phyloP scores from a whole-genome alignment of 768 basidiomycete species.

The Calvatia gigantea region DNA sequence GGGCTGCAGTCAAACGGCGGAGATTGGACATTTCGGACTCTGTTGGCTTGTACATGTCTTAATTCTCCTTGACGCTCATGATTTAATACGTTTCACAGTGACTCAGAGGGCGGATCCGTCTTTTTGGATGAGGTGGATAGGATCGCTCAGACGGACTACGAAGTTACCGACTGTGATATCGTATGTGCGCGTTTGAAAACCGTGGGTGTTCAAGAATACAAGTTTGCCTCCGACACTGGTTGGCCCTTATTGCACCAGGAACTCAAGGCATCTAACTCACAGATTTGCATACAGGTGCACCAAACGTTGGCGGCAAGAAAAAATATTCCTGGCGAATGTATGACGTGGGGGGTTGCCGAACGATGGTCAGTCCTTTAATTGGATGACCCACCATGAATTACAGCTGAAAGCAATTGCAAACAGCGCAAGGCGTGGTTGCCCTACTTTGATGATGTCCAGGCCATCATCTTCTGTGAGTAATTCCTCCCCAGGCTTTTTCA shows the following conservation, averaged over 20 bases:
- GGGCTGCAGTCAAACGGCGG: slow-evolving; percentile 41
- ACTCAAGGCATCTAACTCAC: background rate
- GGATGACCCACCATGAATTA: background rate
- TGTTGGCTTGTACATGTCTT: slow-evolving; percentile 56
- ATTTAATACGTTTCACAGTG: background rate
- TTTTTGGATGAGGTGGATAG: slow-evolving; percentile 69
- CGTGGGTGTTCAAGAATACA: slow-evolving; percentile 67
- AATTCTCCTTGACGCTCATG: slow-evolving; percentile 1
- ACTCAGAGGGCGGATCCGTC: slow-evolving; percentile 28
- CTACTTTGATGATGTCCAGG: slow-evolving; percentile 76
- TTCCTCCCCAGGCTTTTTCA: slow-evolving; percentile 1
- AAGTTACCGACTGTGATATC: slow-evolving; percentile 70
- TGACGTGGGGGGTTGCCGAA: slow-evolving; percentile 75
- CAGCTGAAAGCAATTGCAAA: slow-evolving; percentile 13
- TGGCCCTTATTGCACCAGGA: slow-evolving; percentile 18
- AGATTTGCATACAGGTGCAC: background rate
- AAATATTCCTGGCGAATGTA: slow-evolving; percentile 67
- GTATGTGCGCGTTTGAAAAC: slow-evolving; percentile 69
- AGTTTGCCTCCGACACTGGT: slow-evolving; percentile 42
- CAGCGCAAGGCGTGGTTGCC: slow-evolving; percentile 79
- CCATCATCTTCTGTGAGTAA: slow-evolving; percentile 64
- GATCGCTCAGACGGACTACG: slow-evolving; percentile 56
- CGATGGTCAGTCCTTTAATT: slow-evolving; percentile 39
- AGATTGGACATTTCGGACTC: slow-evolving; percentile 56
- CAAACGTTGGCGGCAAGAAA: slow-evolving; percentile 19